These are phyloP conservation scores for Penicillium cosmopolitanum DNA, from an alignment of 495 filamentous ascomycete species.

Conservation along the genomic window DNA sequence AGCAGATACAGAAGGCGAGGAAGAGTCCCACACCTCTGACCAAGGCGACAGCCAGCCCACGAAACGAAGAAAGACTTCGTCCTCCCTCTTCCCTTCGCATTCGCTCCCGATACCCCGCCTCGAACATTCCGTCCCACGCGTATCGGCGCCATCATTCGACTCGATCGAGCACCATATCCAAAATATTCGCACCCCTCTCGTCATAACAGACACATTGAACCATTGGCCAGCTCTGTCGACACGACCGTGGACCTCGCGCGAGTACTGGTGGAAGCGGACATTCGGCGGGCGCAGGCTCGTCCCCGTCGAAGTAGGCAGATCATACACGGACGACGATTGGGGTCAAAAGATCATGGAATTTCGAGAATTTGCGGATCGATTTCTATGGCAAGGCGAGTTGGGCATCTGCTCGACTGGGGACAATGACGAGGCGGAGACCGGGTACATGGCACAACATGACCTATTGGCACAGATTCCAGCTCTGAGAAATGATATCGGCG, in stretches of 20 bases:
- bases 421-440: constrained; percentile 38
- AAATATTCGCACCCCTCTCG: constrained; percentile 59
- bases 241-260: constrained; percentile 69
- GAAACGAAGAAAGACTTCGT: constrained; percentile 41
- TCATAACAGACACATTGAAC: constrained; percentile 65
- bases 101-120: constrained; percentile 37
- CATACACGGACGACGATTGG: constrained; percentile 87
- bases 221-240: constrained; percentile 81
- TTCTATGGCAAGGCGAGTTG: constrained; percentile 48
- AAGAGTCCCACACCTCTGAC: not conserved
- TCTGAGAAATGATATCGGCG: constrained; percentile 72
- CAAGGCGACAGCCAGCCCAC: constrained; percentile 5
- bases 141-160: constrained; percentile 55
- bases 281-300: constrained; percentile 78
- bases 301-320: constrained; percentile 86
- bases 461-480: constrained; percentile 81
- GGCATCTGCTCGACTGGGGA: constrained; percentile 11
- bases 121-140: constrained; percentile 38
- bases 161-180: constrained; percentile 67
- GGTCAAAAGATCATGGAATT: constrained; percentile 82
- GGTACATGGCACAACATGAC: constrained; percentile 90
- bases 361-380: constrained; percentile 66
- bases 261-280: constrained; percentile 77
- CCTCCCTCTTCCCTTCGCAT: constrained; percentile 47
- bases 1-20: constrained; percentile 19